These are phyloP conservation scores for Lactifluus volemus DNA, from an alignment of 768 basidiomycete genomes.

Conservation along the genomic window DNA sequence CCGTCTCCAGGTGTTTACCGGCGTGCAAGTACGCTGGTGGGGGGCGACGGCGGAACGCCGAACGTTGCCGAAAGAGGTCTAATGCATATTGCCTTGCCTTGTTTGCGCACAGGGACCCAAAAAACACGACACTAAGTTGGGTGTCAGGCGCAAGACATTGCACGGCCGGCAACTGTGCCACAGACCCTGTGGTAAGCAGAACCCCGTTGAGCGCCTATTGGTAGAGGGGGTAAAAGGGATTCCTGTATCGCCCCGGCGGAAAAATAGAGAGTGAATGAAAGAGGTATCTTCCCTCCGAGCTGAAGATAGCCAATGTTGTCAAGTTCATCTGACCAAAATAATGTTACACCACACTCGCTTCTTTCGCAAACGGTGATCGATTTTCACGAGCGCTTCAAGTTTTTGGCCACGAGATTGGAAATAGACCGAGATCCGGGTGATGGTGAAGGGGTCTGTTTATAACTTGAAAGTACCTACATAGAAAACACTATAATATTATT, in stretches of 20 bases:
- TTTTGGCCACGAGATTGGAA: background rate
- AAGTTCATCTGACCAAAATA: conserved; percentile 10
- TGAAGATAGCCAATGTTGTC: conserved; percentile 1
- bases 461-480: background rate
- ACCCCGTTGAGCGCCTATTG: conserved; percentile 9
- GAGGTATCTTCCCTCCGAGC: conserved; percentile 15
- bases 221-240: conserved; percentile 5
- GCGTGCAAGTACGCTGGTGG: background rate
- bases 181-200: conserved; percentile 12
- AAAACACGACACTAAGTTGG: conserved; percentile 11
- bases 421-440: conserved; percentile 6
- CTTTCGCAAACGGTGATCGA: conserved; percentile 15
- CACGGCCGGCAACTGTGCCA: conserved; percentile 16
- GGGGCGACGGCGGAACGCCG: conserved; percentile 9
- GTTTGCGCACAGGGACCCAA: background rate
- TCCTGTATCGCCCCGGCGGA: conserved; percentile 4
- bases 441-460: background rate
- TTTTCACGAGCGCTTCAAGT: background rate
- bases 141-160: conserved; percentile 8
- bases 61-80: conserved; percentile 11
- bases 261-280: conserved; percentile 8
- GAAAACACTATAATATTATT: too few species aligned
- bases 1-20: background rate
- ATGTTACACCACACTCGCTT: conserved; percentile 2
- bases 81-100: conserved; percentile 7